These are phyloP conservation scores for Colletotrichum limetticola DNA, from an alignment of 2,329 filamentous ascomycete species.

Conservation along the genomic window DNA sequence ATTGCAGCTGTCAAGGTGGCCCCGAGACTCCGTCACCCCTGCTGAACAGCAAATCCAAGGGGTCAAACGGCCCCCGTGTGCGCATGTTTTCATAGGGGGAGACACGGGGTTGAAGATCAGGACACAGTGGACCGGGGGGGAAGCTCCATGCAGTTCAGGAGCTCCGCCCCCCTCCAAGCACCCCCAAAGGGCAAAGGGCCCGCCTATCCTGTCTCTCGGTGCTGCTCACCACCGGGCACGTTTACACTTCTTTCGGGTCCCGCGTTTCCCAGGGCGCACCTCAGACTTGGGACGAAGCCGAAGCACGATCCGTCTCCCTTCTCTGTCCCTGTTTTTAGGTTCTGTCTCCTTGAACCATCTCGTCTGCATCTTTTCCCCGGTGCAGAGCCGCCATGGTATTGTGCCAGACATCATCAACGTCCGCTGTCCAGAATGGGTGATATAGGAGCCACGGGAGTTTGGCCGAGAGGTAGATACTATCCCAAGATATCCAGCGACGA, in stretches of 20 bases:
- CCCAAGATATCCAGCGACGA: too few relatives aligned
- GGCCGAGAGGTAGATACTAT: constrained; percentile 26
- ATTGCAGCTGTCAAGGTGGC: constrained; percentile 25
- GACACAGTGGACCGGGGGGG: constrained; percentile 12
- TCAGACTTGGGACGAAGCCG: constrained; percentile 28
- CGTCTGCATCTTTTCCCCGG: constrained; percentile 7
- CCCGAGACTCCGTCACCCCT: constrained; percentile 1
- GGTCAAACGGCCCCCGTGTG: constrained; percentile 6
- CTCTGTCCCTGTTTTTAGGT: neutral
- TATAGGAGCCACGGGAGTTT: constrained; percentile 18
- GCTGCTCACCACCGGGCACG: neutral
- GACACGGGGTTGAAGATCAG: neutral
- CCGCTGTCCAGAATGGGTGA: constrained; percentile 33
- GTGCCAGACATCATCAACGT: constrained; percentile 24
- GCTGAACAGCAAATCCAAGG: constrained; percentile 20
- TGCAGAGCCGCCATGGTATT: constrained; percentile 30
- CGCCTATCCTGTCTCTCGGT: neutral
- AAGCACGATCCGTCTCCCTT: constrained; percentile 7
- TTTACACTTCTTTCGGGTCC: constrained; percentile 4
- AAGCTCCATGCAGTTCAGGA: neutral
- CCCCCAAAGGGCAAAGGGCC: neutral
- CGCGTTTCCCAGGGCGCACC: constrained; percentile 1
- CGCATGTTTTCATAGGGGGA: constrained; percentile 32
- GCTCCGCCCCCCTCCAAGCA: constrained; percentile 1
- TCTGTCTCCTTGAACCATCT: neutral